phyloP scores from a whole-genome alignment of 306 rosid species.

The Senna siamea region DNA sequence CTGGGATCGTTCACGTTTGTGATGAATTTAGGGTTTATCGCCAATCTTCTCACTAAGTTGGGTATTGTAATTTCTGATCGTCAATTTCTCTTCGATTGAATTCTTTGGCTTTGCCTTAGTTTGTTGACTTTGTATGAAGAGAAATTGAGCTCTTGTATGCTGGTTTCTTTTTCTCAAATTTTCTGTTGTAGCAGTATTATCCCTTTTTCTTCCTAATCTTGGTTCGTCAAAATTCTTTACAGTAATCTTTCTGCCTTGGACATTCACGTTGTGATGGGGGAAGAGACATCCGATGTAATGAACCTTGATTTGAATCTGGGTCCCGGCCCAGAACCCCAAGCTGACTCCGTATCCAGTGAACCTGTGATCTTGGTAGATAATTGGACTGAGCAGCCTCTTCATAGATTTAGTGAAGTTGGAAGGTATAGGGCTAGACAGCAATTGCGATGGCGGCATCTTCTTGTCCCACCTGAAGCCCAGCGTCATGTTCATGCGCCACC shows the following conservation, averaged over 20 bases:
- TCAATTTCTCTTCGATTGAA: conserved; percentile 34
- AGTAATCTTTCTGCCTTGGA: background rate
- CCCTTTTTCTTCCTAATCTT: background rate
- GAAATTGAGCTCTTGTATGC: background rate
- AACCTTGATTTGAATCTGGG: conserved; percentile 77
- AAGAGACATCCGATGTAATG: conserved; percentile 63
- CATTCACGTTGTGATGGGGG: conserved; percentile 54
- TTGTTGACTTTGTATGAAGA: conserved; percentile 8
- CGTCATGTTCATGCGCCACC: conserved; percentile 33
- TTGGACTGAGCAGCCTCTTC: conserved; percentile 44
- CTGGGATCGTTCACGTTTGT: conserved; percentile 43
- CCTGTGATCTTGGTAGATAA: conserved; percentile 41
- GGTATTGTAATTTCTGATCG: conserved; percentile 18
- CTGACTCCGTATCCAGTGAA: conserved; percentile 29
- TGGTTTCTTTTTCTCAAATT: background rate
- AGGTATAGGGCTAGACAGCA: conserved; percentile 48
- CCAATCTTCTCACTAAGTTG: background rate
- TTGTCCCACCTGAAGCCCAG: conserved; percentile 41
- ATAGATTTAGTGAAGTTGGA: conserved; percentile 45
- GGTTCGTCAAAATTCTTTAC: background rate
- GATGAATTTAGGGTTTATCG: conserved; percentile 44
- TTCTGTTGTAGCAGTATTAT: background rate
- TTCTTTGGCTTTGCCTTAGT: conserved; percentile 8
- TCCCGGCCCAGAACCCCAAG: conserved; percentile 54
- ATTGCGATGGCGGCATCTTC: conserved; percentile 48